Percentiles rank a stretch among this genome's conserved stretches.
Conservation (phyloP, 768 basidiomycete species). For the Lactarius pseudohatsudake region DNA sequence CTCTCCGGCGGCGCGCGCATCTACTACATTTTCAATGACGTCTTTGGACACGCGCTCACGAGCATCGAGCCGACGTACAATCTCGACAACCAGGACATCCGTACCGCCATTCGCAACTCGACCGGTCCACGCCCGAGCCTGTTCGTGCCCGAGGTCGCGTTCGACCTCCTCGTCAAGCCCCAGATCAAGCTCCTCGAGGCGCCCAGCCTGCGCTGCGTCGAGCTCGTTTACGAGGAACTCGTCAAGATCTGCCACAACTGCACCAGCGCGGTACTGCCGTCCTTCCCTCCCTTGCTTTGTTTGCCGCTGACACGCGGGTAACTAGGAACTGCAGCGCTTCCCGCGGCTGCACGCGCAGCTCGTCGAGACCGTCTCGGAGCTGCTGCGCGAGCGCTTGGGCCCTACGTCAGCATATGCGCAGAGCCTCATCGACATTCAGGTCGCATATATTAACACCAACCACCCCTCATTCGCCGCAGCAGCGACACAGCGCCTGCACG, state of each 20-base stretch:
- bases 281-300: slow-evolving; percentile 9
- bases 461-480: slow-evolving; percentile 92
- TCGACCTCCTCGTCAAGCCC: slow-evolving; percentile 95
- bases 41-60: slow-evolving; percentile 89
- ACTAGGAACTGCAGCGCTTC: slow-evolving; percentile 92
- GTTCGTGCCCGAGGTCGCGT: slow-evolving; percentile 96
- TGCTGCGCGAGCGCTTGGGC: slow-evolving; percentile 90
- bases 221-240: slow-evolving; percentile 96
- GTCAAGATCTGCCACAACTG: slow-evolving; percentile 99
- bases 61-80: slow-evolving; percentile 90
- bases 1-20: slow-evolving; percentile 96
- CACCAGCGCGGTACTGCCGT: slow-evolving; percentile 70
- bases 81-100: slow-evolving; percentile 91
- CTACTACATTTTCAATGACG: slow-evolving; percentile 99
- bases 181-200: slow-evolving; percentile 96
- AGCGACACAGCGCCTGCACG: slow-evolving; percentile 59
- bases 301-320: neutral
- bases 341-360: slow-evolving; percentile 90
- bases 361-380: slow-evolving; percentile 95
- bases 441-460: slow-evolving; percentile 99
- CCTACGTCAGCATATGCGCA: slow-evolving; percentile 97
- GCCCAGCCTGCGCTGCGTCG: slow-evolving; percentile 93
- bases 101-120: slow-evolving; percentile 97
- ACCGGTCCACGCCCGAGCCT: slow-evolving; percentile 95
- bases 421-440: slow-evolving; percentile 94